Evolutionary conservation across 164 flowering plant genomes (phyloP).

Genomic region (Berberis thunbergii): DNA sequence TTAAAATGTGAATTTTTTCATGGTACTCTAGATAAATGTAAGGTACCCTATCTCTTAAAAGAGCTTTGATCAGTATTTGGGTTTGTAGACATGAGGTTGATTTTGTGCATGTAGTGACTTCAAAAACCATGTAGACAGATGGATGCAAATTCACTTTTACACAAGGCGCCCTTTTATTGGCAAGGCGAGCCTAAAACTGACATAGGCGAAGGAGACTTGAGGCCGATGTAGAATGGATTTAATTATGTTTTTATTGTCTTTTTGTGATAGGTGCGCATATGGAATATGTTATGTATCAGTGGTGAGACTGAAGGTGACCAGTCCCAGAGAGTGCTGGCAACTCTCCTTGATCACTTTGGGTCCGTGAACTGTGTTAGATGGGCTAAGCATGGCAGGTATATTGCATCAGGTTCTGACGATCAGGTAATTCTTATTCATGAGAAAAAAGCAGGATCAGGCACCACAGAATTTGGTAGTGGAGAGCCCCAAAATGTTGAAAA

Average conservation of each 20-base stretch:
- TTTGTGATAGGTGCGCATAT: constrained; percentile 69
- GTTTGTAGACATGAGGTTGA: too few species aligned
- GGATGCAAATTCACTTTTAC: too few species aligned
- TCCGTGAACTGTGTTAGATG: constrained; percentile 98
- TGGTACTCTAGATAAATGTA: too few species aligned
- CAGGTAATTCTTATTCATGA: constrained; percentile 89
- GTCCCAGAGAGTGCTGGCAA: constrained; percentile 76
- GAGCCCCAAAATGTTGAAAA: constrained; percentile 99
- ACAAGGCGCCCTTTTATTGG: too few species aligned
- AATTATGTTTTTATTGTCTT: background rate
- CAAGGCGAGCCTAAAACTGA: too few species aligned
- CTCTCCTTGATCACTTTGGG: constrained; percentile 96
- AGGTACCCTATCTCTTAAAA: too few species aligned
- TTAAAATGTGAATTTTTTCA: too few species aligned
- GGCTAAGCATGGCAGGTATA: constrained; percentile 88
- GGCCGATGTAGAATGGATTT: too few species aligned
- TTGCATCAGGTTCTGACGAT: constrained; percentile 99
- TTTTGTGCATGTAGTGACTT: too few species aligned
- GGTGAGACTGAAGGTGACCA: constrained; percentile 48
- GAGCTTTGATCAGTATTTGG: too few species aligned
- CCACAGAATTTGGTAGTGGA: constrained; percentile 98
- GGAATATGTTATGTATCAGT: constrained; percentile 79
- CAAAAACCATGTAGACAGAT: too few species aligned
- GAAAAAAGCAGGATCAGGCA: constrained; percentile 98
- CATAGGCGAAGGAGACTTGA: too few species aligned